Conservation (phyloP, 805 yeast genomes). For the Candida schatavii region DNA sequence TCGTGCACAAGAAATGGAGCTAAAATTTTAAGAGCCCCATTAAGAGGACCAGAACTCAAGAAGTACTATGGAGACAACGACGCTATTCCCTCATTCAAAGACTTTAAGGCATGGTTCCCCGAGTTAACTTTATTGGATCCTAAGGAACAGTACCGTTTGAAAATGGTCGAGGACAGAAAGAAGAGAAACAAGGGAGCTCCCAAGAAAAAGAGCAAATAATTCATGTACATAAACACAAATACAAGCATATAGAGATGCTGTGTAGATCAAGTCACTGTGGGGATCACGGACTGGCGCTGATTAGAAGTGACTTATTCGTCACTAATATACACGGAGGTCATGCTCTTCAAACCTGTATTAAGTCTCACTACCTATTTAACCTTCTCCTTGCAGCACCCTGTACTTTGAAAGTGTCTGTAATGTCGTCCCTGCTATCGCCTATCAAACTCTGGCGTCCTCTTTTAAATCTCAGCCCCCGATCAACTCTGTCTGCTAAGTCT, state of each 20-base stretch:
- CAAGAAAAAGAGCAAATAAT: slow-evolving; percentile 50
- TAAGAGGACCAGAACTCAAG: slow-evolving; percentile 70
- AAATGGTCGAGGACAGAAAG: slow-evolving; percentile 61
- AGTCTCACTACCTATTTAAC: slow-evolving; percentile 1
- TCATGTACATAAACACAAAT: slow-evolving; percentile 1
- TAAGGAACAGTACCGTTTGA: slow-evolving; percentile 66
- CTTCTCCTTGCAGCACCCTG: slow-evolving; percentile 10
- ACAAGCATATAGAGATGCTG: background rate
- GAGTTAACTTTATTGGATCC: slow-evolving; percentile 57
- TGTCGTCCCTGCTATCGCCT: slow-evolving; percentile 15
- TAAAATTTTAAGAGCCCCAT: slow-evolving; percentile 61
- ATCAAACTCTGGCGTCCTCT: slow-evolving; percentile 3
- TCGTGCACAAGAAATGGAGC: slow-evolving; percentile 64
- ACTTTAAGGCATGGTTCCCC: slow-evolving; percentile 54
- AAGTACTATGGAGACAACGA: slow-evolving; percentile 70
- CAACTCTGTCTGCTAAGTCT: background rate
- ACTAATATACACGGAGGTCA: too few relatives aligned
- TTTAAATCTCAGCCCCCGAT: slow-evolving; percentile 1
- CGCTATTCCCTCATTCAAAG: slow-evolving; percentile 61
- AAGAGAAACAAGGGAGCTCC: slow-evolving; percentile 91
- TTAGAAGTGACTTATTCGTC: too few relatives aligned
- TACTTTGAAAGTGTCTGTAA: slow-evolving; percentile 27
- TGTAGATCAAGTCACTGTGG: too few relatives aligned
- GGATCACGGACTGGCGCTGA: too few relatives aligned
- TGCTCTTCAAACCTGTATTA: too few relatives aligned